Conservation (phyloP, 192 early-diverging fungal species). For the Gigaspora rosea region DNA sequence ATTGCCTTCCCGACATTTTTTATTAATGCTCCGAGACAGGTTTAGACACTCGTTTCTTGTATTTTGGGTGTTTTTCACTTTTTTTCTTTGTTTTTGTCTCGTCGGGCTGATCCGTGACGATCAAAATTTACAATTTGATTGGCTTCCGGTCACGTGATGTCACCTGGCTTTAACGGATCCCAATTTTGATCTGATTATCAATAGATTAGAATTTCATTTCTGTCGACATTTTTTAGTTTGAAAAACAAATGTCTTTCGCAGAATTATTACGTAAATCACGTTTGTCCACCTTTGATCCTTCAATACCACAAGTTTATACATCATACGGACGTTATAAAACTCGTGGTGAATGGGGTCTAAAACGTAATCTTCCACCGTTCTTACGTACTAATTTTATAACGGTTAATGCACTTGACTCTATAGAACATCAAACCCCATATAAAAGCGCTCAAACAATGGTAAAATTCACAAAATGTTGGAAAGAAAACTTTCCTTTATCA, state of each 20-base stretch:
- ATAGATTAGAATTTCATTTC: too few species aligned
- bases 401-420: slow-evolving; percentile 63
- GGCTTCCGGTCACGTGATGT: too few species aligned
- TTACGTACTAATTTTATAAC: slow-evolving; percentile 58
- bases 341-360: slow-evolving; percentile 75
- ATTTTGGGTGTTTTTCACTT: too few species aligned
- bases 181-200: too few species aligned
- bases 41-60: too few species aligned
- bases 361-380: slow-evolving; percentile 69
- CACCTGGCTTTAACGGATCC: too few species aligned
- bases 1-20: too few species aligned
- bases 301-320: slow-evolving; percentile 72
- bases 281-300: slow-evolving; percentile 67
- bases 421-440: slow-evolving; percentile 71
- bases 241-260: slow-evolving; percentile 48
- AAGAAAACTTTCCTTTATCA: slow-evolving; percentile 71
- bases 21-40: too few species aligned
- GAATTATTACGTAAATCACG: slow-evolving; percentile 67
- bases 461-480: slow-evolving; percentile 64
- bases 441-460: slow-evolving; percentile 62
- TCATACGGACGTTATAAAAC: slow-evolving; percentile 53
- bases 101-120: too few species aligned
- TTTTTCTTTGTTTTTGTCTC: too few species aligned
- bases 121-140: too few species aligned
- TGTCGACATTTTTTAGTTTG: neutral